phyloP scores from a whole-genome alignment of 2,329 filamentous ascomycete genomes.

The Trichoderma sp. region DNA sequence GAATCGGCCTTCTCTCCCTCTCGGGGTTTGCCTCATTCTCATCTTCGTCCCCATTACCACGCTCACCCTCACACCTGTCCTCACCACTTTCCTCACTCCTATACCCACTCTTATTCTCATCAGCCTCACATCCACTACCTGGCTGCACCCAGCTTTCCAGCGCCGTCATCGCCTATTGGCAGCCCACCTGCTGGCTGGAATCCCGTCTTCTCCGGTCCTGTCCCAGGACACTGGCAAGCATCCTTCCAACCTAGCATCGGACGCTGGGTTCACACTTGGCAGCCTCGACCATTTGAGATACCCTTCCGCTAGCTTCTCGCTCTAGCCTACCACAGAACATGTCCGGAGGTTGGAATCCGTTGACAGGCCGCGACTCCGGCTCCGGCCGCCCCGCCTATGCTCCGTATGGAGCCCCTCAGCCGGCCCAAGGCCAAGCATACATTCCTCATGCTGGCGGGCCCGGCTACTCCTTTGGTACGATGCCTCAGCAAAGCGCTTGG shows the following conservation, averaged over 20 bases:
- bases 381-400: conserved; percentile 34
- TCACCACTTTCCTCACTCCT: neutral
- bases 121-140: neutral
- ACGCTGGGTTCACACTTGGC: conserved; percentile 41
- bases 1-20: neutral
- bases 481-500: conserved; percentile 26
- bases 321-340: conserved; percentile 25
- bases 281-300: conserved; percentile 26
- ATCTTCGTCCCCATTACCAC: neutral
- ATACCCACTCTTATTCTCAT: neutral
- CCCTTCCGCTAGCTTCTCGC: neutral
- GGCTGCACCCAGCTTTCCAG: neutral
- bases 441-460: conserved; percentile 39
- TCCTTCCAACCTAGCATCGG: conserved; percentile 30
- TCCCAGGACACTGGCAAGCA: conserved; percentile 38
- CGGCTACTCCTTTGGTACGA: conserved; percentile 33
- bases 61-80: neutral
- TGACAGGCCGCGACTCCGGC: conserved; percentile 39
- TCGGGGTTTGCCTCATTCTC: neutral
- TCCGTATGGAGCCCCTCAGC: conserved; percentile 35
- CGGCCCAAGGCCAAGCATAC: conserved; percentile 39
- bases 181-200: conserved; percentile 29
- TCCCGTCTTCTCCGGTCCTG: conserved; percentile 31
- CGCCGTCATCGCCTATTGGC: neutral
- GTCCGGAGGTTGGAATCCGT: conserved; percentile 42